These are phyloP conservation scores for Saccharomycopsis oosterbeekiorum DNA, from an alignment of 805 yeast species.

Conservation along the genomic window DNA sequence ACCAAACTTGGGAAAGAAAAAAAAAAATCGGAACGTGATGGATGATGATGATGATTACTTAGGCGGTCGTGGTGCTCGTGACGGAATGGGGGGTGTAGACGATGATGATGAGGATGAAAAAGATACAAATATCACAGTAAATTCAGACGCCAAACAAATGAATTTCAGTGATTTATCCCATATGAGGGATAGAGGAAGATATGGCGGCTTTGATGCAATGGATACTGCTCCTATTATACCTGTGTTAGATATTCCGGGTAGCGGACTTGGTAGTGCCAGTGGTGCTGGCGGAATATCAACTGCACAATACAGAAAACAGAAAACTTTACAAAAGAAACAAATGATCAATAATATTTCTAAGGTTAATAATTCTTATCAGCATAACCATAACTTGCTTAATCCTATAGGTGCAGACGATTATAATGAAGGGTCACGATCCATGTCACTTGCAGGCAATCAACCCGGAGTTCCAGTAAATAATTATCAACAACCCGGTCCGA, in stretches of 20 bases:
- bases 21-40: neutral
- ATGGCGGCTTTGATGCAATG: conserved; percentile 36
- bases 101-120: conserved; percentile 28
- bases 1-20: conserved; percentile 20
- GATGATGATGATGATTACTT: conserved; percentile 4
- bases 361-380: conserved; percentile 19
- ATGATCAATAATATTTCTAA: conserved; percentile 38
- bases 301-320: conserved; percentile 57
- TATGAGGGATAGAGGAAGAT: conserved; percentile 56
- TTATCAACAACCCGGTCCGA: conserved; percentile 18
- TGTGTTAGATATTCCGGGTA: conserved; percentile 37
- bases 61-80: neutral
- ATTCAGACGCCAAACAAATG: conserved; percentile 30
- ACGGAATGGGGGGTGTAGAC: conserved; percentile 18
- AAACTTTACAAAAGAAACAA: conserved; percentile 57
- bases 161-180: conserved; percentile 59
- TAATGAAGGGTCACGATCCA: conserved; percentile 23
- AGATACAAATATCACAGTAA: conserved; percentile 25
- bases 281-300: neutral
- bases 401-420: conserved; percentile 14
- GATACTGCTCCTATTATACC: conserved; percentile 74
- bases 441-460: conserved; percentile 22
- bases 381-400: conserved; percentile 16
- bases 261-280: conserved; percentile 31
- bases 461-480: neutral